Percentiles rank a stretch among this genome's conserved stretches.
Conservation (phyloP, 2,329 filamentous ascomycete genomes). For the Fonsecaea erecta region DNA sequence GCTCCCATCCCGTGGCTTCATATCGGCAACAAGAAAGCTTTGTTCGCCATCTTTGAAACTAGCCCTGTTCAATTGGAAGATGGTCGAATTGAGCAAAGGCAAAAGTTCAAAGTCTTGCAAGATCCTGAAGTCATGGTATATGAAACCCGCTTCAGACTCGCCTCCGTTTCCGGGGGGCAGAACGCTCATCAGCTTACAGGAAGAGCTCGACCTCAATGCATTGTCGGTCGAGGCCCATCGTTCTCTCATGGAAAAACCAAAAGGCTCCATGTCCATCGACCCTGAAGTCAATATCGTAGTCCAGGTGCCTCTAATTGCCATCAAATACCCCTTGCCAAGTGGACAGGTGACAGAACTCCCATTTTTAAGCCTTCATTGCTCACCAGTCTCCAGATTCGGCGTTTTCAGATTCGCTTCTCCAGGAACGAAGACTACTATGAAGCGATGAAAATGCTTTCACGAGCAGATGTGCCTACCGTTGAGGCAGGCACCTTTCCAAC, state of each 20-base stretch:
- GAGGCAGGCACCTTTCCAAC: conserved; percentile 43
- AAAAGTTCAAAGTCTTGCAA: conserved; percentile 44
- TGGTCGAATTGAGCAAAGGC: conserved; percentile 34
- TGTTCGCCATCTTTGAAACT: conserved; percentile 46
- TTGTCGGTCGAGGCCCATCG: conserved; percentile 40
- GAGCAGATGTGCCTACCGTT: conserved; percentile 50
- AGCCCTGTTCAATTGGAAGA: conserved; percentile 26
- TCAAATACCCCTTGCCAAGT: conserved; percentile 48
- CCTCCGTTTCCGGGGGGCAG: not conserved
- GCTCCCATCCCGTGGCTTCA: conserved; percentile 52
- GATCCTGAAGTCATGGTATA: conserved; percentile 46
- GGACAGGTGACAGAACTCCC: conserved; percentile 40
- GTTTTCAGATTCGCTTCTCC: conserved; percentile 53
- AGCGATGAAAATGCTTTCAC: conserved; percentile 48
- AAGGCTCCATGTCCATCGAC: conserved; percentile 29
- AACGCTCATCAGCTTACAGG: conserved; percentile 41
- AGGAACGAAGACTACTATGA: conserved; percentile 48
- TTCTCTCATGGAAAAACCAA: conserved; percentile 25
- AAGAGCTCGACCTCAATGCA: conserved; percentile 48
- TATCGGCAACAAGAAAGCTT: conserved; percentile 45
- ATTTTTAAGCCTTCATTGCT: conserved; percentile 30
- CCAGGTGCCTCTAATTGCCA: conserved; percentile 51
- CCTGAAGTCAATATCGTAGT: conserved; percentile 49
- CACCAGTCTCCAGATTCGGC: conserved; percentile 45
- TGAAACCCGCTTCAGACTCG: not conserved